These are phyloP conservation scores for Entomortierella beljakovae DNA, from an alignment of 192 early-diverging fungal species.

Conservation along the genomic window DNA sequence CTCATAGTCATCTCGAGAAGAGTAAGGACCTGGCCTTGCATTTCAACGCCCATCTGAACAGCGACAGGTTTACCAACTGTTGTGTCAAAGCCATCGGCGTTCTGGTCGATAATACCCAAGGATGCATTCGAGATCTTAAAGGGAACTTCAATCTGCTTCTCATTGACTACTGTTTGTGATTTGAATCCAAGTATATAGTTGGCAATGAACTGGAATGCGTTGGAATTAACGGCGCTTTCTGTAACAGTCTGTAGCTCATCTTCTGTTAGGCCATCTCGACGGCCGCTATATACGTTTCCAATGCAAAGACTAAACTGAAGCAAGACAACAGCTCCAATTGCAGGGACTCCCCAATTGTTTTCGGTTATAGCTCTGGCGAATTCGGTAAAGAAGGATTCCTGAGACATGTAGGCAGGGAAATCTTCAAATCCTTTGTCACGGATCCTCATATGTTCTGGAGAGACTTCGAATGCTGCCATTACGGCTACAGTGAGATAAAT, in stretches of 20 bases:
- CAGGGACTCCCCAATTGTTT: conserved; percentile 43
- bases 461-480: conserved; percentile 56
- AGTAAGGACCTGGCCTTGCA: conserved; percentile 64
- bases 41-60: conserved; percentile 9
- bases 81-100: conserved; percentile 50
- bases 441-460: conserved; percentile 47
- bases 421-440: conserved; percentile 22
- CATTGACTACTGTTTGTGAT: conserved; percentile 26
- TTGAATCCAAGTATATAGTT: conserved; percentile 70
- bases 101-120: conserved; percentile 44
- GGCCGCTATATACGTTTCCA: conserved; percentile 58
- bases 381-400: conserved; percentile 48
- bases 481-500: conserved; percentile 52
- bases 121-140: conserved; percentile 31
- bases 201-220: conserved; percentile 73
- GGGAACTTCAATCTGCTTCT: conserved; percentile 35
- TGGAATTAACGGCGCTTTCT: conserved; percentile 63
- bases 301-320: conserved; percentile 74
- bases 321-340: conserved; percentile 55
- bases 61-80: conserved; percentile 43
- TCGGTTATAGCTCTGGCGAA: conserved; percentile 41
- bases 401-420: conserved; percentile 41
- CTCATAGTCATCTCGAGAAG: conserved; percentile 63
- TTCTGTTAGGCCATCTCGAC: conserved; percentile 37
- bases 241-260: conserved; percentile 60